Base-by-base conservation (phyloP, 352 stramenopile genomes). In the Phytophthora melonis region DNA sequence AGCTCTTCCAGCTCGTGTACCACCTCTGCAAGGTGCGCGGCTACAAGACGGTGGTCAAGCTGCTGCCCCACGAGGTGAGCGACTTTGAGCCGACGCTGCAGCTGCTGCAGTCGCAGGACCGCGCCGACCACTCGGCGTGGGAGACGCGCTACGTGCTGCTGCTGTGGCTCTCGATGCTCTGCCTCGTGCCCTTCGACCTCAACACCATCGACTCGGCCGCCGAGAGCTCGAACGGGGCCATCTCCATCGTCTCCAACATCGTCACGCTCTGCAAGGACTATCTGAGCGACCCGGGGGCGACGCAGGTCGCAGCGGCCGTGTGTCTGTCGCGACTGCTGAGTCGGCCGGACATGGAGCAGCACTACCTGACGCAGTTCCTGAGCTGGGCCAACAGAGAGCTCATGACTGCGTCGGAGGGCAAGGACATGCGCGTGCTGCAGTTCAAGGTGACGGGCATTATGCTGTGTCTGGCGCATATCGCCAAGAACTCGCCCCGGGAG, bases 151-250 rank as follows among this genome's bases (percentile, higher is more conserved):
- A 94, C 60, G 87, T 95, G 50, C 75, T 99, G 53, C 86, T 99
- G 75, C 88, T 99, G 25, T 99, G 98, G 98, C 84, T 99, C 50
- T 97, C 91, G 11, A 99, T 99, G 79, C 87, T 99, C 45, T 98
- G 94, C 68, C 87, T 99, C 27, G 95, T 99, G 21, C 98, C 98
- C 0, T 99, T 99, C 79, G 93, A 99, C 79, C 92, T 99, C 57
- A 79, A 89, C 56, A 97, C 93, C 1, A 98, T 99, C 64, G 97
- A 99, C 82, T 98, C 93, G 56, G 49, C 36, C n/a, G 50, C n/a
- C 25, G 63, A 71, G 14, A 68, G 4, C 30, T 8, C 8, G 36
- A 82, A 50, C 52, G 70, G 72, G 9, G 75, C 68, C 2, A 80
- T 83, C 43, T 89, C 86, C 16, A 89, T 98, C 14, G 92, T 98